Conservation (phyloP, 306 rosid species). For the Canavalia gladiata region DNA sequence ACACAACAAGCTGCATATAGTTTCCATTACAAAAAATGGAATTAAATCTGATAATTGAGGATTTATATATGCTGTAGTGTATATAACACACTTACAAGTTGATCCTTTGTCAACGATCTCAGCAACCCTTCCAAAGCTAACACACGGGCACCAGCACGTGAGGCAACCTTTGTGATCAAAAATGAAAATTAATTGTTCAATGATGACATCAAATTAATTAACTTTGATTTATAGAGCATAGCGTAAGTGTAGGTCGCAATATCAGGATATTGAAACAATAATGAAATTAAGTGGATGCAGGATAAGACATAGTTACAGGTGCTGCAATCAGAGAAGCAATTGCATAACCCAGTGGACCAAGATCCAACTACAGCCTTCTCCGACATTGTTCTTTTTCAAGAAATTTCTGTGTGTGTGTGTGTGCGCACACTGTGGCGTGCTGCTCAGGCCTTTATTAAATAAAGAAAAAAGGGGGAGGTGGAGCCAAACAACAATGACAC, state of each 20-base stretch:
- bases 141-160: constrained; percentile 41
- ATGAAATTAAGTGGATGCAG: background rate
- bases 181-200: too few relatives aligned
- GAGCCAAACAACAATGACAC: background rate
- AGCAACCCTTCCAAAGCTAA: constrained; percentile 46
- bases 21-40: too few relatives aligned
- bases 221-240: too few relatives aligned
- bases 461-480: background rate
- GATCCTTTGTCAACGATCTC: constrained; percentile 39
- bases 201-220: too few relatives aligned
- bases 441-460: background rate
- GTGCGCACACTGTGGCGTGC: background rate
- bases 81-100: constrained; percentile 10
- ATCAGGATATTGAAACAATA: background rate
- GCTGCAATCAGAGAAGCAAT: background rate
- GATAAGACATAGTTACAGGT: background rate
- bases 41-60: too few relatives aligned
- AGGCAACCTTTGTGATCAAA: constrained; percentile 34
- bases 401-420: background rate
- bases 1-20: constrained; percentile 30
- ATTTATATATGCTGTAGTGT: too few relatives aligned
- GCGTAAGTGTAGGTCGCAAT: too few relatives aligned
- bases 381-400: background rate
- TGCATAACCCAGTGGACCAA: background rate
- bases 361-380: background rate